Evolutionary conservation across 2,329 filamentous ascomycete species (phyloP).

Genomic region (Scytalidium sp.): DNA sequence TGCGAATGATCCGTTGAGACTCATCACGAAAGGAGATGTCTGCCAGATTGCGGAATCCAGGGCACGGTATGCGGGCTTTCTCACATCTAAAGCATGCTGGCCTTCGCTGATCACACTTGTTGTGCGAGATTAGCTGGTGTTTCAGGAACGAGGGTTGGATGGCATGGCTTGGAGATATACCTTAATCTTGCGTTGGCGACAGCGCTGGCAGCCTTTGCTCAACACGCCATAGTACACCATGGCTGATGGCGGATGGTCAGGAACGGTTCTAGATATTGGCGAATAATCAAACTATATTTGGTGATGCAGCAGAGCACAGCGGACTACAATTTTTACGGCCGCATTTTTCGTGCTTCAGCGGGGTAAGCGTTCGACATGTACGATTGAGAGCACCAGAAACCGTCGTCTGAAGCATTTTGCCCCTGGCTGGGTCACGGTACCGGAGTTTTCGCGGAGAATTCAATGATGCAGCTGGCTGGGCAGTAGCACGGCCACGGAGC

Average conservation of each 20-base stretch:
- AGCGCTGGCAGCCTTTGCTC: slow-evolving; percentile 25
- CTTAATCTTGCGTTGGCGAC: slow-evolving; percentile 25
- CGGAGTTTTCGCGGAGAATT: too few relatives aligned
- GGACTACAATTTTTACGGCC: too few relatives aligned
- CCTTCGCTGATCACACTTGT: slow-evolving; percentile 23
- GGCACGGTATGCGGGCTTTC: slow-evolving; percentile 18
- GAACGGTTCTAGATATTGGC: background rate
- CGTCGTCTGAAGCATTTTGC: too few relatives aligned
- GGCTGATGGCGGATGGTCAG: background rate
- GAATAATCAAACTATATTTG: too few relatives aligned
- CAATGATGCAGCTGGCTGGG: too few relatives aligned
- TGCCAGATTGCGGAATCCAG: slow-evolving; percentile 22
- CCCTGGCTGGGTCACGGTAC: too few relatives aligned
- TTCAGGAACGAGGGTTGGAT: too few relatives aligned
- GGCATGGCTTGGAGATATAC: slow-evolving; percentile 11
- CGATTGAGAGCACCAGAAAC: too few relatives aligned
- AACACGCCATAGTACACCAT: slow-evolving; percentile 22
- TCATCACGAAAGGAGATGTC: slow-evolving; percentile 25
- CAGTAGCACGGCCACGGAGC: background rate
- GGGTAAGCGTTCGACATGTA: too few relatives aligned
- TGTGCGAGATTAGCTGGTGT: too few relatives aligned
- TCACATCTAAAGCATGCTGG: slow-evolving; percentile 23
- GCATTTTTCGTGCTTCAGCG: too few relatives aligned
- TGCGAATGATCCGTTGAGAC: slow-evolving; percentile 16
- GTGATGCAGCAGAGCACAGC: too few relatives aligned